phyloP scores from a whole-genome alignment of 2,329 filamentous ascomycete species.

The Fusarium nurragi region DNA sequence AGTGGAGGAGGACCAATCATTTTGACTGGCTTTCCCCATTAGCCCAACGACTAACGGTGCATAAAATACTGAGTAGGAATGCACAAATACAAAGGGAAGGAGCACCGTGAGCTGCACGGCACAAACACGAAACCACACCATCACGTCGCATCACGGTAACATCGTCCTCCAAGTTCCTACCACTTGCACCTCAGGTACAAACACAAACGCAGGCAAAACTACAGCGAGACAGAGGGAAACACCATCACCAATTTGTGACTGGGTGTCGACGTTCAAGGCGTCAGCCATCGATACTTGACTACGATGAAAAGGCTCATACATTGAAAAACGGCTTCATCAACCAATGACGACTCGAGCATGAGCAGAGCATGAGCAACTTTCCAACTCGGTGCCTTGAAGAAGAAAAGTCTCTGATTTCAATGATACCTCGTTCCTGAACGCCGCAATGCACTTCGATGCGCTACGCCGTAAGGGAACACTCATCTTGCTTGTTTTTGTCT shows the following conservation, averaged over 20 bases:
- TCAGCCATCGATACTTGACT: neutral
- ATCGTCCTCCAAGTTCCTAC: conserved; percentile 10
- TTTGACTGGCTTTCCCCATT: neutral
- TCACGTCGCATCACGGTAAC: conserved; percentile 16
- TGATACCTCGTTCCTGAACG: conserved; percentile 35
- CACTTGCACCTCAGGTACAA: neutral
- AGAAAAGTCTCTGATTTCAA: conserved; percentile 22
- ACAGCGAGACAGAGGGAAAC: conserved; percentile 13
- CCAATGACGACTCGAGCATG: neutral
- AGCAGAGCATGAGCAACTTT: conserved; percentile 2
- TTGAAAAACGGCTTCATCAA: neutral
- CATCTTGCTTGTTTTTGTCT: neutral
- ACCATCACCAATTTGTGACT: conserved; percentile 1
- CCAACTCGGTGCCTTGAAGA: neutral
- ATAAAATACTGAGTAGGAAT: neutral
- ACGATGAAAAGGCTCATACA: neutral
- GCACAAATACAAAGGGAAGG: neutral
- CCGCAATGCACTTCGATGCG: neutral
- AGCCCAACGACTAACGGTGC: neutral
- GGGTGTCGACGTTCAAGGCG: neutral
- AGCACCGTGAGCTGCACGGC: neutral
- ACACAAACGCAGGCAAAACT: conserved; percentile 15
- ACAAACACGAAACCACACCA: conserved; percentile 38
- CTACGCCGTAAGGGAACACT: neutral
- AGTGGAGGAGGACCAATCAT: neutral